These are phyloP conservation scores for Aspergillus saccharolyticus DNA, from an alignment of 495 filamentous ascomycete genomes.

Conservation along the genomic window DNA sequence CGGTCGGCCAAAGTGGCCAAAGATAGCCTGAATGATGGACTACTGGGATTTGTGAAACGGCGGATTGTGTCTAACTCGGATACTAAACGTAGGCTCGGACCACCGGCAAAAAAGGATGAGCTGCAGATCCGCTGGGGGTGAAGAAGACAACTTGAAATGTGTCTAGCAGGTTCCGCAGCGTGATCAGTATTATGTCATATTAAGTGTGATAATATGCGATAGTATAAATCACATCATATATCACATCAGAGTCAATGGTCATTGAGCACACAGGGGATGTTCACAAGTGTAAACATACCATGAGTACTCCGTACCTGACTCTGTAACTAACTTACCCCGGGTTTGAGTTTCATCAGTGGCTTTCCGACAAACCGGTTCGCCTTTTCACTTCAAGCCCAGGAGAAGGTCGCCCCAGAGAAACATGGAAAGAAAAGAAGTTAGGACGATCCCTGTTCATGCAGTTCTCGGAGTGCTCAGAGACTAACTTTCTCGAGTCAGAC, in stretches of 20 bases:
- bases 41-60: background rate
- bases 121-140: background rate
- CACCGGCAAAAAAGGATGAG: background rate
- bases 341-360: background rate
- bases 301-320: background rate
- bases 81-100: background rate
- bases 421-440: background rate
- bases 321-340: background rate
- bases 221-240: too few species aligned
- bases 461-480: too few species aligned
- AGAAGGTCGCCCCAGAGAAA: background rate
- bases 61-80: constrained; percentile 1
- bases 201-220: too few species aligned
- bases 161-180: too few species aligned
- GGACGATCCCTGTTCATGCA: background rate
- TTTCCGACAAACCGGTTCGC: background rate
- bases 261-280: too few species aligned
- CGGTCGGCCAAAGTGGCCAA: background rate
- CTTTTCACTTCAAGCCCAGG: background rate
- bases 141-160: background rate
- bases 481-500: background rate
- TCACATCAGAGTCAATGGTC: too few species aligned
- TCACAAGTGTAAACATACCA: too few species aligned
- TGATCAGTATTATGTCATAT: too few species aligned
- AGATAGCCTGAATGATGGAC: background rate